phyloP scores from a whole-genome alignment of 2,329 filamentous ascomycete genomes.

The Pseudogymnoascus sp. region DNA sequence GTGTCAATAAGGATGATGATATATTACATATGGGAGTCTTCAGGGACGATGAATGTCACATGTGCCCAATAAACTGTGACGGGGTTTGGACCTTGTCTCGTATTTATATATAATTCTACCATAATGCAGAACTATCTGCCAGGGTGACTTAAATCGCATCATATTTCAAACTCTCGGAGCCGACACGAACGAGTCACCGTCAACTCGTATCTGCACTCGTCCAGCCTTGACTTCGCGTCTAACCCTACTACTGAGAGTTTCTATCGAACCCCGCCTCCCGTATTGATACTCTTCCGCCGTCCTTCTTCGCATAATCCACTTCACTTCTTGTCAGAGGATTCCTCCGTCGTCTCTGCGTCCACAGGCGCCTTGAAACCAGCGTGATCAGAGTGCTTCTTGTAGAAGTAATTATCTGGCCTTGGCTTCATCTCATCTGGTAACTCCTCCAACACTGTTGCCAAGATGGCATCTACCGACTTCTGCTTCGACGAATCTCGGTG shows the following conservation, averaged over 20 bases:
- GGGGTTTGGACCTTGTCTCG: not conserved
- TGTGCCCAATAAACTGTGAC: not conserved
- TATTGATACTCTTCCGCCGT: not conserved
- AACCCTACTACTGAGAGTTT: constrained; percentile 12
- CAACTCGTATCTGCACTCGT: not conserved
- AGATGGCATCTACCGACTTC: constrained; percentile 66
- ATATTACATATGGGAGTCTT: constrained; percentile 4
- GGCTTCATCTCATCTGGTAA: constrained; percentile 66
- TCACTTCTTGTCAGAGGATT: constrained; percentile 15
- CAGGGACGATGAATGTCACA: constrained; percentile 4
- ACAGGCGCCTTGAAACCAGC: constrained; percentile 63
- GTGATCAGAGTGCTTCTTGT: constrained; percentile 87
- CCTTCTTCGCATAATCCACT: not conserved
- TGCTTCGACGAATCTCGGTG: constrained; percentile 80
- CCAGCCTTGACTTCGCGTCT: not conserved
- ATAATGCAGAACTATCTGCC: not conserved
- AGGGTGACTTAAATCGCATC: not conserved
- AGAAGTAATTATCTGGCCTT: constrained; percentile 65
- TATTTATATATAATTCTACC: constrained; percentile 6
- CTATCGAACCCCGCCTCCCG: constrained; percentile 20
- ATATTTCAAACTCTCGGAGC: constrained; percentile 1
- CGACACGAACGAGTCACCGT: constrained; percentile 13
- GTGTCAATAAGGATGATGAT: not conserved
- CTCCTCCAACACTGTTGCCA: constrained; percentile 64
- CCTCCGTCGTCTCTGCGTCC: constrained; percentile 18